phyloP scores from a whole-genome alignment of 495 filamentous ascomycete genomes.

The Penicillium odoratum region DNA sequence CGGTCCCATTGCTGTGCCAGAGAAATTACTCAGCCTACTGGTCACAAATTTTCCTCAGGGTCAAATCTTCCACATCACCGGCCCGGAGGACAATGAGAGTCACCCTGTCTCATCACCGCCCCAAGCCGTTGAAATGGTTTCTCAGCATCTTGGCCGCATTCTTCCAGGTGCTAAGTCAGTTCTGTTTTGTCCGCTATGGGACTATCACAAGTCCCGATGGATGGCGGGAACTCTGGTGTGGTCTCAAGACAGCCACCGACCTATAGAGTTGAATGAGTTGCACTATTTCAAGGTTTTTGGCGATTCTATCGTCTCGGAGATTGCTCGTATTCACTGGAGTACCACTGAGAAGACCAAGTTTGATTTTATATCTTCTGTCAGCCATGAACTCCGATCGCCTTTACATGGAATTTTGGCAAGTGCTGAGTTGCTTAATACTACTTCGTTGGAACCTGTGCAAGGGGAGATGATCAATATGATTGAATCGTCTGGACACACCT shows the following conservation, averaged over 20 bases:
- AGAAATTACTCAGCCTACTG: conserved; percentile 28
- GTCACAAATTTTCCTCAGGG: conserved; percentile 32
- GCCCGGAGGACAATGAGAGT: not conserved
- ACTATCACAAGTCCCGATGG: conserved; percentile 61
- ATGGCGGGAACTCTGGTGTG: conserved; percentile 61
- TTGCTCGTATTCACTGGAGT: conserved; percentile 52
- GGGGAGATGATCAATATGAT: conserved; percentile 62
- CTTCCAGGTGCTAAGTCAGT: conserved; percentile 56
- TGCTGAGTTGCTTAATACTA: conserved; percentile 63
- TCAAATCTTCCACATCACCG: conserved; percentile 25
- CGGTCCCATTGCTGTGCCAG: conserved; percentile 7
- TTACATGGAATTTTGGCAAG: conserved; percentile 68
- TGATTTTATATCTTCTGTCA: conserved; percentile 70
- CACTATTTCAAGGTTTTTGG: conserved; percentile 59
- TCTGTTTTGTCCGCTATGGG: conserved; percentile 62
- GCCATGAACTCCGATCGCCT: conserved; percentile 72
- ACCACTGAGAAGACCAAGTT: conserved; percentile 58
- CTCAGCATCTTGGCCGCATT: conserved; percentile 12
- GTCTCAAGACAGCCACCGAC: conserved; percentile 48
- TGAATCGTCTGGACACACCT: conserved; percentile 62
- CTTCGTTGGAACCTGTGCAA: conserved; percentile 50
- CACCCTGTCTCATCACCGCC: not conserved
- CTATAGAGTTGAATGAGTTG: conserved; percentile 47
- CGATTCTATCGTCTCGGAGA: conserved; percentile 60
- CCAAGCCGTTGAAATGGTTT: conserved; percentile 7